These are phyloP conservation scores for Scleroderma bovista DNA, from an alignment of 768 basidiomycete species.

Conservation along the genomic window DNA sequence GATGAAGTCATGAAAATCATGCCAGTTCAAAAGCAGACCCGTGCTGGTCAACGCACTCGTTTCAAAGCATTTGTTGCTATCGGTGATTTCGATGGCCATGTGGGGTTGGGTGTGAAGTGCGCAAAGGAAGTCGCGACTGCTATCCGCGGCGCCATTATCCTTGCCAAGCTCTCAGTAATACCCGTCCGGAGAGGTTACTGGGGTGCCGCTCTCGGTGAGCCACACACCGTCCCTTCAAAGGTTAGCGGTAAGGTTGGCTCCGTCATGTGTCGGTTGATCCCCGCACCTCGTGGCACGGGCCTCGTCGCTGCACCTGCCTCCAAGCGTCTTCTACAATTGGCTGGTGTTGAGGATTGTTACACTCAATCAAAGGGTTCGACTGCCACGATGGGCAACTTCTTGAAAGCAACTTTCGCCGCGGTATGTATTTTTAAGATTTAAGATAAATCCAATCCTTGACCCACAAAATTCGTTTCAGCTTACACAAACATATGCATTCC, in stretches of 20 bases:
- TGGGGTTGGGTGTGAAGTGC: slow-evolving; percentile 99
- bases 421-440: slow-evolving; percentile 43
- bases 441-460: neutral
- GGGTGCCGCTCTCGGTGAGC: slow-evolving; percentile 98
- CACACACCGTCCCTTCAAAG: slow-evolving; percentile 98
- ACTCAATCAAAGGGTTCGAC: slow-evolving; percentile 98
- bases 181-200: slow-evolving; percentile 99
- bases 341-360: slow-evolving; percentile 97
- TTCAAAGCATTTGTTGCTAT: slow-evolving; percentile 99
- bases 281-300: slow-evolving; percentile 97
- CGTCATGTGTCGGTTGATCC: slow-evolving; percentile 98
- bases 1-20: slow-evolving; percentile 99
- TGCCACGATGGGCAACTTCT: slow-evolving; percentile 98
- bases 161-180: slow-evolving; percentile 95
- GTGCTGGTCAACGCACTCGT: slow-evolving; percentile 97
- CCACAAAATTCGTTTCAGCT: no score
- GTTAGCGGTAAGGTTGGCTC: slow-evolving; percentile 98
- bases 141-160: slow-evolving; percentile 98
- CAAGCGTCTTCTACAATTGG: slow-evolving; percentile 94
- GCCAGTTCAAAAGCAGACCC: slow-evolving; percentile 99
- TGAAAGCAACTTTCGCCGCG: slow-evolving; percentile 93
- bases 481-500: slow-evolving; percentile 97
- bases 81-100: slow-evolving; percentile 97
- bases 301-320: slow-evolving; percentile 98
- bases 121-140: slow-evolving; percentile 99